Conservation (phyloP, 352 stramenopile species). For the Pythium volutum region DNA sequence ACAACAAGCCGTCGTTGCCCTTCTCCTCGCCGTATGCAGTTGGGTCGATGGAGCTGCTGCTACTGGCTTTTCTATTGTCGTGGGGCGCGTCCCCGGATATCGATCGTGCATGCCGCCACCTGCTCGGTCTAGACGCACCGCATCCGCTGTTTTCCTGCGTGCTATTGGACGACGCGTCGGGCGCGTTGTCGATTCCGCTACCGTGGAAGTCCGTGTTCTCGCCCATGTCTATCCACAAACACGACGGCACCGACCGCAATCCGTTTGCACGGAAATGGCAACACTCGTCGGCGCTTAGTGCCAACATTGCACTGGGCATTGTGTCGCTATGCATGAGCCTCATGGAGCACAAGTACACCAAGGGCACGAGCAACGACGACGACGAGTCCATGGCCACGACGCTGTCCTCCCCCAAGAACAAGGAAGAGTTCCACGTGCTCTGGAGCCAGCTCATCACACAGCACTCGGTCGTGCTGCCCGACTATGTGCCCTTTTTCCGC, state of each 20-base stretch:
- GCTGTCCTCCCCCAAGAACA: constrained; percentile 49
- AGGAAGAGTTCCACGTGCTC: constrained; percentile 81
- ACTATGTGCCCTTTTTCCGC: constrained; percentile 61
- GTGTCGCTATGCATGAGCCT: constrained; percentile 78
- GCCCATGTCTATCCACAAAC: not conserved
- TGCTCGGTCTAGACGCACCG: constrained; percentile 56
- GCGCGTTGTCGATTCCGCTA: constrained; percentile 68
- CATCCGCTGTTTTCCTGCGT: constrained; percentile 64
- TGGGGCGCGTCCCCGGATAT: constrained; percentile 68
- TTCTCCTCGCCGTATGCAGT: constrained; percentile 52
- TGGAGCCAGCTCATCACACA: constrained; percentile 88
- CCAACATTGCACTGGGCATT: constrained; percentile 62
- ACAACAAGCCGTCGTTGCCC: not conserved
- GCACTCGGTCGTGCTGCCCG: constrained; percentile 74
- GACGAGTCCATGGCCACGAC: not conserved
- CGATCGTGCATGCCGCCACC: constrained; percentile 50
- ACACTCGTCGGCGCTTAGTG: constrained; percentile 66
- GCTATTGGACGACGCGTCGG: constrained; percentile 46
- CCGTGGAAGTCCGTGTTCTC: constrained; percentile 43
- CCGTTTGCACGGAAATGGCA: constrained; percentile 67
- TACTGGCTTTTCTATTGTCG: constrained; percentile 74
- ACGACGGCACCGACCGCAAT: constrained; percentile 13
- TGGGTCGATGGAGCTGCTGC: constrained; percentile 62
- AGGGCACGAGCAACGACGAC: constrained; percentile 8
- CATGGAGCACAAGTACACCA: constrained; percentile 77